A percentile compares a stretch with the other conserved stretches of the same genome.
phyloP scores from a whole-genome alignment of 352 stramenopile genomes.

The Aphanomyces euteiches region DNA sequence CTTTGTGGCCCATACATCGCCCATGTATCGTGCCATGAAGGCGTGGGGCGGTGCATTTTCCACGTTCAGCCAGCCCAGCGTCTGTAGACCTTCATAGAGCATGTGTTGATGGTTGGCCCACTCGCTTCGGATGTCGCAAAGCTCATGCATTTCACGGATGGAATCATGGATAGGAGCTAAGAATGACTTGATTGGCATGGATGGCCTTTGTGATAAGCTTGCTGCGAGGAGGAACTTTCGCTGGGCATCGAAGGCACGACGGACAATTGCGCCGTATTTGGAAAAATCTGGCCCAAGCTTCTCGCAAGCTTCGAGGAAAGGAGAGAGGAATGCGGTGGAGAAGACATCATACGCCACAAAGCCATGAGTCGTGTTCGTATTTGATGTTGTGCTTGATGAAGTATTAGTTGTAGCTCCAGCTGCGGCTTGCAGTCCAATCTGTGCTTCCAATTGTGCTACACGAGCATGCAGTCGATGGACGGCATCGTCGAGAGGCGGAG shows the following conservation, averaged over 20 bases:
- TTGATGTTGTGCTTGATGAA: neutral
- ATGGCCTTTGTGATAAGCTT: conserved; percentile 90
- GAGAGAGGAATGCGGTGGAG: conserved; percentile 63
- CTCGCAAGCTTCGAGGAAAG: conserved; percentile 71
- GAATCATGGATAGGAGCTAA: conserved; percentile 69
- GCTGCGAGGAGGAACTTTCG: conserved; percentile 91
- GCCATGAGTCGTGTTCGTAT: conserved; percentile 38
- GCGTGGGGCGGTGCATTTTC: conserved; percentile 79
- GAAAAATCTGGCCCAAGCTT: conserved; percentile 79
- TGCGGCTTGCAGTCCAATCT: conserved; percentile 50
- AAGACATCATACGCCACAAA: conserved; percentile 91
- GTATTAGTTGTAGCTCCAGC: neutral
- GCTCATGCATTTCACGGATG: conserved; percentile 73
- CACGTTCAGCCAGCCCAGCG: conserved; percentile 75
- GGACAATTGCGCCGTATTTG: conserved; percentile 81
- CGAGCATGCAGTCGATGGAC: conserved; percentile 71
- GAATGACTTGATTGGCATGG: conserved; percentile 61
- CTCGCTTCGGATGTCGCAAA: conserved; percentile 79
- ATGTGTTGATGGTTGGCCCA: conserved; percentile 86
- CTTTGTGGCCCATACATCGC: conserved; percentile 97
- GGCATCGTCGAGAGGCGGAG: conserved; percentile 70
- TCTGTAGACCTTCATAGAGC: conserved; percentile 83
- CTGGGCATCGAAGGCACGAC: conserved; percentile 85
- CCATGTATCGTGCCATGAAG: conserved; percentile 95
- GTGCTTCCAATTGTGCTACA: conserved; percentile 71